A percentile compares a stretch with the other conserved stretches of the same genome.
Evolutionary conservation across 768 basidiomycete genomes (phyloP).

Genomic region (Leccinum ochraceum): DNA sequence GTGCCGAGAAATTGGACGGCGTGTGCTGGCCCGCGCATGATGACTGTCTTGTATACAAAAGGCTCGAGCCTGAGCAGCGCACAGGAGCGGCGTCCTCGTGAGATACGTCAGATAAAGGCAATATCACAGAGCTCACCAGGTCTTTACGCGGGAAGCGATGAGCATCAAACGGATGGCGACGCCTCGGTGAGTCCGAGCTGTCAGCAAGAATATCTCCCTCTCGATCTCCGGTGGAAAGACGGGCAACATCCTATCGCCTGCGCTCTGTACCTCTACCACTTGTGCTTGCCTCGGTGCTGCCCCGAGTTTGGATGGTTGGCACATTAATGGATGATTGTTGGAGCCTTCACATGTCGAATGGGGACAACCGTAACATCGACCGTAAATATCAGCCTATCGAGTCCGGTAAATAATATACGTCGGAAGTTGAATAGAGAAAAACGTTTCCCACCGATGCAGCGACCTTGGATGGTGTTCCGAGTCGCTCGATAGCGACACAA

Average conservation of each 20-base stretch:
- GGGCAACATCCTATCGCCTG: not conserved
- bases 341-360: too few species aligned
- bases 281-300: not conserved
- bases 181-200: constrained; percentile 11
- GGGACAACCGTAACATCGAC: too few species aligned
- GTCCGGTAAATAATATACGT: too few species aligned
- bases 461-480: too few species aligned
- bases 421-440: too few species aligned
- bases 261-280: not conserved
- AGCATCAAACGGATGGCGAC: constrained; percentile 20
- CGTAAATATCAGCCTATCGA: too few species aligned
- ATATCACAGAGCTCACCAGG: constrained; percentile 12
- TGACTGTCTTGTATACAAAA: constrained; percentile 21
- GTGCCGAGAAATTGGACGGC: constrained; percentile 14
- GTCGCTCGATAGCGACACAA: too few species aligned
- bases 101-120: not conserved
- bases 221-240: constrained; percentile 23
- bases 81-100: not conserved
- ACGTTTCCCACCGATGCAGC: too few species aligned
- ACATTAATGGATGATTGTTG: too few species aligned
- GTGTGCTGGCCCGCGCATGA: constrained; percentile 10
- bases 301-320: not conserved
- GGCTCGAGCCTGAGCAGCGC: constrained; percentile 20
- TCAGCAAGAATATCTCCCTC: constrained; percentile 18
- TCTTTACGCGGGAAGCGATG: constrained; percentile 18